Evolutionary conservation across 148 eudicot genomes (phyloP).

Genomic region (Hydrangea macrophylla): DNA sequence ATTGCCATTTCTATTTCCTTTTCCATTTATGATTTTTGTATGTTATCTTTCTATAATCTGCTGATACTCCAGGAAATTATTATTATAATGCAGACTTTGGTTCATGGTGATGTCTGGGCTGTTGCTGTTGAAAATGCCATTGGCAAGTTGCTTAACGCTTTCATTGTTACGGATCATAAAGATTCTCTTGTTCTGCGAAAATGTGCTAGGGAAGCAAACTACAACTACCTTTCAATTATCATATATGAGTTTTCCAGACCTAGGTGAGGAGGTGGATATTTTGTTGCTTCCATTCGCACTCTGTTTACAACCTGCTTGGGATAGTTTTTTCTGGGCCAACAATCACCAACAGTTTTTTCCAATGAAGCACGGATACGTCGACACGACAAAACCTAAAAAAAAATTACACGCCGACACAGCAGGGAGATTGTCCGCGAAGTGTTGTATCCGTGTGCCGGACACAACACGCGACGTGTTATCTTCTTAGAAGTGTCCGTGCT

Average conservation of each 20-base stretch:
- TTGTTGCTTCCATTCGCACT: neutral
- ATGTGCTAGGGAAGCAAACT: slow-evolving; percentile 74
- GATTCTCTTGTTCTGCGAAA: slow-evolving; percentile 64
- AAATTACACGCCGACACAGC: no score
- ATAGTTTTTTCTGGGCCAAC: no score
- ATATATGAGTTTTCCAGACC: slow-evolving; percentile 78
- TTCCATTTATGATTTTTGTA: neutral
- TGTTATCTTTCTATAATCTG: neutral
- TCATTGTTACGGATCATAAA: slow-evolving; percentile 83
- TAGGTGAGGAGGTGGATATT: slow-evolving; percentile 38
- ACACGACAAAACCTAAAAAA: no score
- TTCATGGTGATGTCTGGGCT: slow-evolving; percentile 70
- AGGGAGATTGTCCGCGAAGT: no score
- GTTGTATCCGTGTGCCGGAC: no score
- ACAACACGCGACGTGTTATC: no score
- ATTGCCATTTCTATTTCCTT: neutral
- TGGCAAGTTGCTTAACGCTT: slow-evolving; percentile 74
- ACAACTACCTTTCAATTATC: slow-evolving; percentile 58
- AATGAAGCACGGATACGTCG: no score
- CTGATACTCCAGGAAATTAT: neutral
- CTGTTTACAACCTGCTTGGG: no score
- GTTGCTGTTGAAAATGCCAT: slow-evolving; percentile 83
- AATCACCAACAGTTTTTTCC: no score
- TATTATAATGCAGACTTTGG: slow-evolving; percentile 56
- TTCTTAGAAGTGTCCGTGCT: no score